Evolutionary conservation across 768 basidiomycete species (phyloP).

Genomic region (Lepiota venenata): DNA sequence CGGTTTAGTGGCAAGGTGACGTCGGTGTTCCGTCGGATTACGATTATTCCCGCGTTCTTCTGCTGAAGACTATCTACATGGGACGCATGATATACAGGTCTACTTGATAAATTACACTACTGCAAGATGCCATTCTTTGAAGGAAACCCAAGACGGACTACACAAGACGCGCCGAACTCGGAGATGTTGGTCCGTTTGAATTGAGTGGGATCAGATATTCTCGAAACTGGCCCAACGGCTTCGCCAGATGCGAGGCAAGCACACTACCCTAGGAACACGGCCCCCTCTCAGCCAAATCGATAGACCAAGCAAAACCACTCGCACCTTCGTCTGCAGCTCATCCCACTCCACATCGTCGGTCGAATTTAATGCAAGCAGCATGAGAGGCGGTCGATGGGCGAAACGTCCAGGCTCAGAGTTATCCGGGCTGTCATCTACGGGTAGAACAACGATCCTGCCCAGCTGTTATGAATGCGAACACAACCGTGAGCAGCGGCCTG

Average conservation of each 20-base stretch:
- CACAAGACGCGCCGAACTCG: constrained; percentile 16
- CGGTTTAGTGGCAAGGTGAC: not conserved
- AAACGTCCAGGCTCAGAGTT: constrained; percentile 22
- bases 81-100: constrained; percentile 10
- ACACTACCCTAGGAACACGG: constrained; percentile 31
- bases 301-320: constrained; percentile 14
- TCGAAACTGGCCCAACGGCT: constrained; percentile 40
- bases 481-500: not conserved
- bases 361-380: constrained; percentile 70
- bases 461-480: constrained; percentile 37
- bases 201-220: constrained; percentile 27
- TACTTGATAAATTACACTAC: constrained; percentile 10
- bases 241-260: constrained; percentile 41
- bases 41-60: constrained; percentile 18
- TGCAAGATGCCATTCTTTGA: not conserved
- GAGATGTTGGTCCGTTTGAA: constrained; percentile 18
- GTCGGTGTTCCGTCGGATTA: constrained; percentile 12
- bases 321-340: constrained; percentile 58
- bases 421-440: constrained; percentile 43
- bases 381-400: constrained; percentile 43
- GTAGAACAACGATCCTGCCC: constrained; percentile 67
- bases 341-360: constrained; percentile 63
- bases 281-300: constrained; percentile 7
- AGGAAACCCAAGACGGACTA: not conserved
- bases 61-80: not conserved